Evolutionary conservation across 2,329 filamentous ascomycete species (phyloP).

Genomic region (Rachicladosporium sp.): DNA sequence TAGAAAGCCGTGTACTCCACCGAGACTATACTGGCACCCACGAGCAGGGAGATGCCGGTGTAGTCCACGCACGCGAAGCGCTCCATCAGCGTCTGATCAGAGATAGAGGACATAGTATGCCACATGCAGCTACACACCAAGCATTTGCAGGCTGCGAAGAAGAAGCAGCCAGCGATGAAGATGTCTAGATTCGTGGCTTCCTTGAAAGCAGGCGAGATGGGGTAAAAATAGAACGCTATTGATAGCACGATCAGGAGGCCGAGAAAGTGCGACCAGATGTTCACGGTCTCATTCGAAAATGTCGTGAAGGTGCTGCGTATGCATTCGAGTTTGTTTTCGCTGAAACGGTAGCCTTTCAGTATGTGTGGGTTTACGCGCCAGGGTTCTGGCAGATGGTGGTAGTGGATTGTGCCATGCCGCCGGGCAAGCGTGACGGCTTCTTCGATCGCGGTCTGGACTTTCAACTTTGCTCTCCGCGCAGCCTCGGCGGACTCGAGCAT

Average conservation of each 20-base stretch:
- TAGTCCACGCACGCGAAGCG: slow-evolving; percentile 97
- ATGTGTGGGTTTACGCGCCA: slow-evolving; percentile 97
- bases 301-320: slow-evolving; percentile 64
- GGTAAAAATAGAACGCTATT: slow-evolving; percentile 93
- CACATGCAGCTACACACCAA: slow-evolving; percentile 90
- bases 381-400: slow-evolving; percentile 79
- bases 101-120: slow-evolving; percentile 98
- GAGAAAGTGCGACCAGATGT: slow-evolving; percentile 93
- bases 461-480: slow-evolving; percentile 67
- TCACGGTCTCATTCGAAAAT: slow-evolving; percentile 85
- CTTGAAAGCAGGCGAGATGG: slow-evolving; percentile 72
- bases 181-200: slow-evolving; percentile 80
- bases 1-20: slow-evolving; percentile 99
- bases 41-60: slow-evolving; percentile 88
- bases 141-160: slow-evolving; percentile 90
- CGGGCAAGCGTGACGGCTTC: slow-evolving; percentile 73
- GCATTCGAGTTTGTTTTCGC: slow-evolving; percentile 80
- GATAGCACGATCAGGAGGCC: slow-evolving; percentile 79
- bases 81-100: slow-evolving; percentile 77
- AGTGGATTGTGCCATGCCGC: slow-evolving; percentile 71
- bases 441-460: slow-evolving; percentile 49
- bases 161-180: slow-evolving; percentile 85
- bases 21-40: slow-evolving; percentile 93
- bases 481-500: slow-evolving; percentile 71
- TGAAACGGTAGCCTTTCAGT: slow-evolving; percentile 81